These are phyloP conservation scores for Solanum hybrid DNA, from an alignment of 305 asterid genomes.

Conservation along the genomic window DNA sequence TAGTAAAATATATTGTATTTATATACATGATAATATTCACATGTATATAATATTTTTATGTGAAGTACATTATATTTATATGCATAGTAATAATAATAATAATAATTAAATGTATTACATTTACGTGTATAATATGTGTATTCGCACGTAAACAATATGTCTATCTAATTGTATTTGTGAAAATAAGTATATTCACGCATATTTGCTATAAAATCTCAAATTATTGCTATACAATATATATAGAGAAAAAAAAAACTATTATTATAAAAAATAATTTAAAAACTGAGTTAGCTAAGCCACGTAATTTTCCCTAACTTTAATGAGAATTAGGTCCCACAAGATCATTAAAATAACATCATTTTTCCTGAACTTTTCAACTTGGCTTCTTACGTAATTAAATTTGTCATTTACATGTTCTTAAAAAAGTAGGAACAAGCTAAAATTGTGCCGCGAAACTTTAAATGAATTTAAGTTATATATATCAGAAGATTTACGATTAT, in stretches of 20 bases:
- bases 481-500: background rate
- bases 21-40: no score
- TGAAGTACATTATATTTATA: background rate
- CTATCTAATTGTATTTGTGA: background rate
- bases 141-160: background rate
- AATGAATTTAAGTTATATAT: background rate
- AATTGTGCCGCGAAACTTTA: background rate
- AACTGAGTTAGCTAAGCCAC: background rate
- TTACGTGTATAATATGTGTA: no score
- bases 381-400: background rate
- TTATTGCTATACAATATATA: background rate
- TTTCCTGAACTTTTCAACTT: background rate
- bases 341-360: background rate
- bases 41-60: no score
- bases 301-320: background rate
- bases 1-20: background rate
- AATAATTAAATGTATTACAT: no score
- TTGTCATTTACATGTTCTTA: background rate
- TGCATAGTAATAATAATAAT: no score
- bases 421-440: background rate
- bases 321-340: background rate
- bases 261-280: background rate
- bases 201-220: background rate
- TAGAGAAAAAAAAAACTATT: no score
- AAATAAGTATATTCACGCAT: background rate